Evolutionary conservation across 2,329 filamentous ascomycete genomes (phyloP), one percentile per base, ranked within the genome.

Genomic region (Fusarium sp.): DNA sequence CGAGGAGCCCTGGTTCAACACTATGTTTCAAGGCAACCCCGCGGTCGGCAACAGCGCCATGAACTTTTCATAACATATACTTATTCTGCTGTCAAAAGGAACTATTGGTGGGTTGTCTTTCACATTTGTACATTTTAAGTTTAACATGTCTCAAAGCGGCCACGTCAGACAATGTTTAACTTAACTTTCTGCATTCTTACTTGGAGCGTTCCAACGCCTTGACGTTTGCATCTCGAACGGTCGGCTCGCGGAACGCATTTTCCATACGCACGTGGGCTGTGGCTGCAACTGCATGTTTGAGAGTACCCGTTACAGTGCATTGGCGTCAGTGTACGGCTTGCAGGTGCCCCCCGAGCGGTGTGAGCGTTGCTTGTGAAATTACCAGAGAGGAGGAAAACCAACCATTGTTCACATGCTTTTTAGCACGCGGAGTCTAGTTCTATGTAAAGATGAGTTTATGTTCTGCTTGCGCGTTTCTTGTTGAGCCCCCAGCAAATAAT

Each of bases 1-100:
- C 50, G 76, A 78, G 58, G 81, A 83, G 57, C 78, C 80, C 16
- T 83, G 81, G 77, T 77, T 82, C 57, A 79, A 72, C 11, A 77
- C 78, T 48, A 75, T 78, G 57, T 79, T 82, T 23, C 77, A 79
- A 46, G 76, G 75, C 15, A 67, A 81, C 24, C 79, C 77, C 2
- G 76, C 78, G 28, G 66, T 70, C 16, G 66, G 57, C 20, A 75
- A 76, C 54, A 75, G 75, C 50, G 75, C 79, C 55, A 79, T 82
- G 67, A 74, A 75, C n/a, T 78, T 80, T 60, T 80, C 42, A 53
- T 48, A 23, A 20, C n/a, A 41, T 33, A 15, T 9, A 23, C 12
- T 20, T 26, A 49, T 12, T 11, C 28, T 48, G 46, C 41, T 58
- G 21, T 20, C 28, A 44, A 50, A 18, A 23, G 8, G 18, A n/a